Evolutionary conservation across 495 filamentous ascomycete species (phyloP).

Genomic region (Aspergillus affinis): DNA sequence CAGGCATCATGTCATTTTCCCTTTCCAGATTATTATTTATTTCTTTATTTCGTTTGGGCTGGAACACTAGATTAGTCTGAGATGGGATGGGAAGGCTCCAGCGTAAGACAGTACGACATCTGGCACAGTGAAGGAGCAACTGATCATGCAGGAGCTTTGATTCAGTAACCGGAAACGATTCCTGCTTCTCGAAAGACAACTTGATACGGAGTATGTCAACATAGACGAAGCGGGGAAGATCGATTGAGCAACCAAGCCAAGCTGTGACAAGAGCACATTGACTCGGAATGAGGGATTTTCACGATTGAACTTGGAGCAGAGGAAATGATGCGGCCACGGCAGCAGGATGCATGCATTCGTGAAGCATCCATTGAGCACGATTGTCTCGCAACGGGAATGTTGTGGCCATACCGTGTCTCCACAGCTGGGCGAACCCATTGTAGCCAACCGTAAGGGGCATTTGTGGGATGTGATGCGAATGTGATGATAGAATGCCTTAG

Average conservation of each 20-base stretch:
- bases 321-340: conserved; percentile 37
- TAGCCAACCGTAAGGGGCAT: conserved; percentile 37
- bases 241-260: conserved; percentile 34
- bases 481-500: conserved; percentile 32
- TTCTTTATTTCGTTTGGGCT: conserved; percentile 21
- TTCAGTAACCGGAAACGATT: conserved; percentile 22
- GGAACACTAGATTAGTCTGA: conserved; percentile 30
- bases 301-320: conserved; percentile 28
- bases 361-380: conserved; percentile 39
- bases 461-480: conserved; percentile 32
- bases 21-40: conserved; percentile 11
- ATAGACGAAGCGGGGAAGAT: conserved; percentile 37
- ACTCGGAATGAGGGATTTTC: conserved; percentile 48
- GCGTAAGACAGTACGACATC: conserved; percentile 42
- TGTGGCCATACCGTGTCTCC: conserved; percentile 41
- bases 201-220: conserved; percentile 19
- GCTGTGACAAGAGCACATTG: conserved; percentile 25
- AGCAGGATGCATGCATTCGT: conserved; percentile 44
- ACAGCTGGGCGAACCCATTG: conserved; percentile 33
- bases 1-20: conserved; percentile 14
- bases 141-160: conserved; percentile 43
- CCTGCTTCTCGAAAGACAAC: conserved; percentile 22
- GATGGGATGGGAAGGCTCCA: conserved; percentile 24
- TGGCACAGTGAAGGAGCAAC: conserved; percentile 36
- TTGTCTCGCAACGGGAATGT: conserved; percentile 33